Evolutionary conservation across 2,329 filamentous ascomycete genomes (phyloP).

Genomic region (Hymenoscyphus fraxineus): DNA sequence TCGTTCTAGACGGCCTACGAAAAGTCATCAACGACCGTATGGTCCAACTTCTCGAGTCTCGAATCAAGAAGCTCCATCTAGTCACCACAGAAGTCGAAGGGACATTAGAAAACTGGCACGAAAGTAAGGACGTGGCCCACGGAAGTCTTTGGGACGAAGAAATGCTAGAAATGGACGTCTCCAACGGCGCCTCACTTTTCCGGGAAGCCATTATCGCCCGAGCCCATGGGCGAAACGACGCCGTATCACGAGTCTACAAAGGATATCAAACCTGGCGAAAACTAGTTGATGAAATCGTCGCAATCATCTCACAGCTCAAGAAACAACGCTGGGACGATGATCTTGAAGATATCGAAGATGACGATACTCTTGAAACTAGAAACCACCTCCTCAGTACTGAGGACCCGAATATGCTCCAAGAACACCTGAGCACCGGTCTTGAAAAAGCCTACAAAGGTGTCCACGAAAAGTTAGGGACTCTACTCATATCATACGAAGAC

Average conservation of each 20-base stretch:
- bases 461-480: slow-evolving; percentile 48
- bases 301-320: slow-evolving; percentile 60
- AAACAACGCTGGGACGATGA: slow-evolving; percentile 74
- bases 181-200: slow-evolving; percentile 62
- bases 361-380: slow-evolving; percentile 63
- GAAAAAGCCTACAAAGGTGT: slow-evolving; percentile 55
- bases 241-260: slow-evolving; percentile 58
- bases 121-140: slow-evolving; percentile 47
- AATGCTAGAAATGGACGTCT: slow-evolving; percentile 61
- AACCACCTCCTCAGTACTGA: slow-evolving; percentile 68
- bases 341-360: slow-evolving; percentile 66
- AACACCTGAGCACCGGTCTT: slow-evolving; percentile 54
- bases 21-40: slow-evolving; percentile 66
- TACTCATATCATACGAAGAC: slow-evolving; percentile 47
- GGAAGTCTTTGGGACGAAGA: slow-evolving; percentile 64
- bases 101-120: slow-evolving; percentile 58
- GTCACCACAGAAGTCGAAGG: slow-evolving; percentile 63
- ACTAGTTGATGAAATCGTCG: slow-evolving; percentile 64
- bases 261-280: slow-evolving; percentile 70
- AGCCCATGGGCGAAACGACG: slow-evolving; percentile 67
- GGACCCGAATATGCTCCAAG: slow-evolving; percentile 62
- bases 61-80: slow-evolving; percentile 60
- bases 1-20: slow-evolving; percentile 66
- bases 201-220: slow-evolving; percentile 65
- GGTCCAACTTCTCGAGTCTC: slow-evolving; percentile 56